A percentile compares a stretch with the other conserved stretches of the same genome.
phyloP scores from a whole-genome alignment of 345 rosid genomes.

The Acer negundo region DNA sequence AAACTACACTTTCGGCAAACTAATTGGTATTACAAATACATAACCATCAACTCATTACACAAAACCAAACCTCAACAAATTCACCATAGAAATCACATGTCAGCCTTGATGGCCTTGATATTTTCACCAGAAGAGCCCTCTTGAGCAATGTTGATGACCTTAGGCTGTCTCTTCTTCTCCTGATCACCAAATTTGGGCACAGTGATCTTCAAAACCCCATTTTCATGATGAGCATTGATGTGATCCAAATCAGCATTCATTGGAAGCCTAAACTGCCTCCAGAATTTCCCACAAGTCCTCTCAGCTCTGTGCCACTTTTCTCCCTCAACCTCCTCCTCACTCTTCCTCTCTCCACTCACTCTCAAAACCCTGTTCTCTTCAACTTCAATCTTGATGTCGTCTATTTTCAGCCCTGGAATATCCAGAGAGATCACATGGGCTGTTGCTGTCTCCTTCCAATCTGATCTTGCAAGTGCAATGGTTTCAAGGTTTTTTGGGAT shows the following conservation, averaged over 20 bases:
- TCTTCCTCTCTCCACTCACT: conserved; percentile 39
- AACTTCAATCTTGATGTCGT: conserved; percentile 42
- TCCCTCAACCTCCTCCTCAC: conserved; percentile 26
- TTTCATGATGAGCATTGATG: conserved; percentile 33
- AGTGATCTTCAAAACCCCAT: conserved; percentile 31
- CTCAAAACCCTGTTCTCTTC: conserved; percentile 40
- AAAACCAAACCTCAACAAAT: background rate
- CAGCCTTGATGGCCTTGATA: conserved; percentile 35
- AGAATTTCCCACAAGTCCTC: conserved; percentile 36
- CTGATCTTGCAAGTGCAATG: conserved; percentile 35
- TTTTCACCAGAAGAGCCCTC: conserved; percentile 33
- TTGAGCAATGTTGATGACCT: conserved; percentile 35
- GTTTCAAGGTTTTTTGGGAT: conserved; percentile 29
- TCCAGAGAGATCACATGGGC: conserved; percentile 31
- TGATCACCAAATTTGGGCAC: conserved; percentile 34
- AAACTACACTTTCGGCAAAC: too few relatives aligned
- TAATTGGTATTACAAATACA: background rate
- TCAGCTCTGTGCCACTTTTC: conserved; percentile 48
- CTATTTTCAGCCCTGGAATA: conserved; percentile 44
- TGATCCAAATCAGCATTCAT: conserved; percentile 36
- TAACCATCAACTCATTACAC: background rate
- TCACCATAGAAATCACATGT: background rate
- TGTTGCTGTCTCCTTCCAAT: conserved; percentile 40
- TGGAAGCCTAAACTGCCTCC: conserved; percentile 44
- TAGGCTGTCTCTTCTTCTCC: conserved; percentile 39